These are phyloP conservation scores for Arthrobotrys musiformis DNA, from an alignment of 2,329 filamentous ascomycete species.

Conservation along the genomic window DNA sequence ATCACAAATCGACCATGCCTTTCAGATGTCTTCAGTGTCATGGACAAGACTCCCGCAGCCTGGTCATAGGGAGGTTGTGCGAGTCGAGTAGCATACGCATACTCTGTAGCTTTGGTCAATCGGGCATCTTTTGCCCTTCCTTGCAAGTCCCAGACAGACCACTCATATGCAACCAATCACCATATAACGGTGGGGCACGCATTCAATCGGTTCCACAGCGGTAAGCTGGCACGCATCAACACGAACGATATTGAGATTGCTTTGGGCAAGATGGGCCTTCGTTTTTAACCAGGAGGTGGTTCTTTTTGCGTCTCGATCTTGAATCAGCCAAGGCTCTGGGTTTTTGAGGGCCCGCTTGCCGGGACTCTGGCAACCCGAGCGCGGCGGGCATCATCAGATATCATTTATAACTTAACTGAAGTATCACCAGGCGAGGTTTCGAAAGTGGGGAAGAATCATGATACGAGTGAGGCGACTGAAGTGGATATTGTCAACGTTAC, in stretches of 20 bases:
- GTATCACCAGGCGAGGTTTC: not conserved
- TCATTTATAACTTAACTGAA: too few relatives aligned
- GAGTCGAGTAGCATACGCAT: too few relatives aligned
- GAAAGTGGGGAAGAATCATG: not conserved
- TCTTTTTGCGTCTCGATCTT: not conserved
- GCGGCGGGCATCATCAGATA: not conserved
- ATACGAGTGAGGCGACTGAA: not conserved
- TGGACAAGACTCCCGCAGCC: not conserved
- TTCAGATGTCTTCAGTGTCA: not conserved
- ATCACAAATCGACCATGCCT: not conserved
- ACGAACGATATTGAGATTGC: not conserved
- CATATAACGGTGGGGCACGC: not conserved
- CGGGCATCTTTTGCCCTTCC: not conserved
- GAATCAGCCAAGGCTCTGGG: conserved; percentile 12
- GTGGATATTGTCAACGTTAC: not conserved
- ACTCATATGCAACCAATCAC: not conserved
- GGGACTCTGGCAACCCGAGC: not conserved
- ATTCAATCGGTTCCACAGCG: not conserved
- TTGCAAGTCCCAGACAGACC: not conserved
- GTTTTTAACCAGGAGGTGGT: not conserved
- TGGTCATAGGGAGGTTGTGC: not conserved
- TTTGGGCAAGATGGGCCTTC: not conserved
- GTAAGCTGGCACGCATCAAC: conserved; percentile 10
- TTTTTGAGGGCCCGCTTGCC: not conserved
- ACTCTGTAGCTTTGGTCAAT: too few relatives aligned